Base-by-base conservation (phyloP, 805 yeast species). In the Ogataea sp. region DNA sequence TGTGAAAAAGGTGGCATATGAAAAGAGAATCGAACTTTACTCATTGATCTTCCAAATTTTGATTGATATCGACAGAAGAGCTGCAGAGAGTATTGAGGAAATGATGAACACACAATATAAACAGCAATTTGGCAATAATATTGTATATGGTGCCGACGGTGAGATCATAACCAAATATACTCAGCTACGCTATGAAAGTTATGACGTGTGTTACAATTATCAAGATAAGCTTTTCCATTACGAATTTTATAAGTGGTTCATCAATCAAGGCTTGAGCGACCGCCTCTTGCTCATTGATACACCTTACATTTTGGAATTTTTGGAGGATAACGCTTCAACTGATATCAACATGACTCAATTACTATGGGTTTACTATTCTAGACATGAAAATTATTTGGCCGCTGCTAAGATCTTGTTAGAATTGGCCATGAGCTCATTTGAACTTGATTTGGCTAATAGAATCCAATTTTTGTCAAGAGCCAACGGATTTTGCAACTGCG, bases 191-290 rank as follows among this genome's bases (percentile, higher is more conserved):
- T 85, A 84, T 49, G 68, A 75, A 32, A 76, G 93, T 25, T 89
- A 89, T 56, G 71, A 73, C 8, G 70, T 81, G 15, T 85, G 93
- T 40, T 78, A 88, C 51, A 73, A 74, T 15, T 80, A 80, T 39
- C 69, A 74, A 34, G 97, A 93, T 55, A 84, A 81, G 52, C 58
- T 78, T n/a, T 93, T 93, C 71, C 98, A 93, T 47, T 87, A 80
- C 61, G 84, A 85, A 46, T 74, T 93, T 47, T 93, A 93, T 59
- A 90, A 86, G 56, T 93, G 97, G 97, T 80, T 87, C 49, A 80
- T 87, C 26, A 62, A 70, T 33, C 85, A 84, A 52, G 89, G 86
- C 4, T 73, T 78, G 23, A 80, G 85, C 44, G 93, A 83, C 40
- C 75, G 84, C 44, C 64, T 93, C 33, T 67, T 90, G 43, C 85